Conservation (phyloP, 2,329 filamentous ascomycete genomes). For the Cladosporium sp. region DNA sequence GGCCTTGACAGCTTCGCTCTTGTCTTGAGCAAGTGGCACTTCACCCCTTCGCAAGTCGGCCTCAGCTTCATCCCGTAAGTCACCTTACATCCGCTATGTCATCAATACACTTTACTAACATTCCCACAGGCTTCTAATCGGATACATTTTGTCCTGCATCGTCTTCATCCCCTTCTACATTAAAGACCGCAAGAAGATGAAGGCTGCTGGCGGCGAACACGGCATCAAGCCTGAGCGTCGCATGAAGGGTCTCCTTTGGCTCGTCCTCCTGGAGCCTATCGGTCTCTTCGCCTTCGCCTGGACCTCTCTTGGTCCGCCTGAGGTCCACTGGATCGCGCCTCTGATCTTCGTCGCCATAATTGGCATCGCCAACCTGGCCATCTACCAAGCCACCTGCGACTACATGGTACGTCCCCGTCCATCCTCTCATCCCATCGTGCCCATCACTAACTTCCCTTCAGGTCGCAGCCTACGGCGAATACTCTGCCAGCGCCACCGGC, state of each 20-base stretch:
- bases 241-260: conserved; percentile 64
- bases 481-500: conserved; percentile 72
- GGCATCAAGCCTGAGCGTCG: conserved; percentile 63
- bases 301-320: conserved; percentile 61
- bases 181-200: conserved; percentile 47
- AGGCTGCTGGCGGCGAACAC: conserved; percentile 39
- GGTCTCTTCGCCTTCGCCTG: conserved; percentile 71
- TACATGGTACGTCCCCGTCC: conserved; percentile 74
- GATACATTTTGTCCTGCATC: conserved; percentile 64
- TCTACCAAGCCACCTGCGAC: conserved; percentile 38
- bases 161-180: conserved; percentile 54
- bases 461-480: conserved; percentile 70
- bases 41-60: conserved; percentile 57
- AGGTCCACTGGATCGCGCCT: conserved; percentile 64
- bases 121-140: conserved; percentile 55
- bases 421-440: conserved; percentile 47
- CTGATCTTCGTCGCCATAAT: conserved; percentile 66
- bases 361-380: conserved; percentile 64
- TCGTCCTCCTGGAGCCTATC: conserved; percentile 61
- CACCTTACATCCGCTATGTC: background rate
- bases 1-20: conserved; percentile 70
- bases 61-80: conserved; percentile 55
- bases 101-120: background rate
- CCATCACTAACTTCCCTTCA: conserved; percentile 49
- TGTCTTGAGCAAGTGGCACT: conserved; percentile 64